Evolutionary conservation across 1,284 basidiomycete genomes (phyloP).

Genomic region (Marasmius tenuissimus): DNA sequence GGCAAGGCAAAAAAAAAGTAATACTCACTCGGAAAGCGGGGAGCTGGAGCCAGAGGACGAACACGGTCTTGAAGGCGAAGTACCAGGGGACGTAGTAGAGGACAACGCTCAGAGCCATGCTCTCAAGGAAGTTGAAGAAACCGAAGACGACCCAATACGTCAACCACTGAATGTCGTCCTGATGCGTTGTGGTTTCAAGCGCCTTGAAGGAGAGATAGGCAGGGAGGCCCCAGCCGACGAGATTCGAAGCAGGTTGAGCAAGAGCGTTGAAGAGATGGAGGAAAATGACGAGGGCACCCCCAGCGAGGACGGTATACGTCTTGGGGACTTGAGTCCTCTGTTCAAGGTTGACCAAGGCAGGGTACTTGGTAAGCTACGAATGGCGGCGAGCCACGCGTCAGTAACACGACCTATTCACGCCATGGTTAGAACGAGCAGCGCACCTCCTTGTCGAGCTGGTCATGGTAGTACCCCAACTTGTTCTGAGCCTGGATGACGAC

Average conservation of each 20-base stretch:
- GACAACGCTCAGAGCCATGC: conserved; percentile 69
- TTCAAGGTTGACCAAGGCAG: conserved; percentile 82
- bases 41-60: conserved; percentile 86
- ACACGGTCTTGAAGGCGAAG: conserved; percentile 86
- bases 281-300: conserved; percentile 60
- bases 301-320: conserved; percentile 85
- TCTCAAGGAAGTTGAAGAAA: conserved; percentile 84
- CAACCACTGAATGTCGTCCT: conserved; percentile 86
- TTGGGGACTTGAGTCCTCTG: conserved; percentile 92
- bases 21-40: conserved; percentile 75
- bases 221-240: conserved; percentile 83
- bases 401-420: conserved; percentile 17
- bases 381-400: conserved; percentile 17
- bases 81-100: conserved; percentile 90
- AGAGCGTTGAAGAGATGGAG: conserved; percentile 83
- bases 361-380: conserved; percentile 88
- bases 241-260: conserved; percentile 80
- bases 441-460: conserved; percentile 94
- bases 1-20: conserved; percentile 6
- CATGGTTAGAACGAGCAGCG: conserved; percentile 4
- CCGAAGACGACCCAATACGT: conserved; percentile 89
- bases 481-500: conserved; percentile 77
- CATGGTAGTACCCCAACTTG: conserved; percentile 74
- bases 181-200: conserved; percentile 68
- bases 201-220: conserved; percentile 87